Base-by-base conservation (phyloP, 441 rosid genomes). In the Theobroma grandiflorum region DNA sequence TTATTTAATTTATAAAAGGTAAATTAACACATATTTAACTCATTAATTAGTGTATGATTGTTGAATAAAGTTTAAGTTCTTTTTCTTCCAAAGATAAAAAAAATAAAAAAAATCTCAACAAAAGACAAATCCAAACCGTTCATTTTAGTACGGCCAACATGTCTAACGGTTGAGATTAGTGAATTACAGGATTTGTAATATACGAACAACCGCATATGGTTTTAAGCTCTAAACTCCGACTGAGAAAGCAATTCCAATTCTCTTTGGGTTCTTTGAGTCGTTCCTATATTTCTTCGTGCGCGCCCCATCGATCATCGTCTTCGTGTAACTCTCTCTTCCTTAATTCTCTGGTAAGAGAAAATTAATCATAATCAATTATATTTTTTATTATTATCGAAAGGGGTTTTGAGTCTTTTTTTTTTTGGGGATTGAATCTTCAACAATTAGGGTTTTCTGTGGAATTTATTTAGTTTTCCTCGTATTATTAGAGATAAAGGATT, bases 301-400 rank as follows among this genome's bases (percentile, higher is more conserved):
- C 18, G 31, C 7, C 14, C 2, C 45, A 50, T 8, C 37, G 45
- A 22, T 77, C 42, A 8, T 66, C 62, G 26, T 22, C 64, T 37
- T 50, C 15, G 50, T 53, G 2, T 66, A 20, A 5, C 53, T 55
- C 66, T 50, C 1, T 66, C 64, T 65, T 15, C 61, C 57, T 76
- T 49, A 66, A 66, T 77, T 66, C 43, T 50, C 55, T 53, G 74
- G 79, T 66, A 37, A 77, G 14, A 20, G 15, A 12, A 42, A 55
- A 20, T 14, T 35, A 50, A 22, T 20, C 3, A n/a, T n/a, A 55
- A 20, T 14, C n/a, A 50, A 22, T 20, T 6, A n/a, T n/a, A 26
- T 58, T 35, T 33, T 7, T 15, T 72, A 2, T 6, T 57, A 1
- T 0, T 20, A 26, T 26, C 18, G 12, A 8, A 26, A 26, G 8